phyloP scores from a whole-genome alignment of 2,329 filamentous ascomycete genomes.

The Diaporthe citriasiana region DNA sequence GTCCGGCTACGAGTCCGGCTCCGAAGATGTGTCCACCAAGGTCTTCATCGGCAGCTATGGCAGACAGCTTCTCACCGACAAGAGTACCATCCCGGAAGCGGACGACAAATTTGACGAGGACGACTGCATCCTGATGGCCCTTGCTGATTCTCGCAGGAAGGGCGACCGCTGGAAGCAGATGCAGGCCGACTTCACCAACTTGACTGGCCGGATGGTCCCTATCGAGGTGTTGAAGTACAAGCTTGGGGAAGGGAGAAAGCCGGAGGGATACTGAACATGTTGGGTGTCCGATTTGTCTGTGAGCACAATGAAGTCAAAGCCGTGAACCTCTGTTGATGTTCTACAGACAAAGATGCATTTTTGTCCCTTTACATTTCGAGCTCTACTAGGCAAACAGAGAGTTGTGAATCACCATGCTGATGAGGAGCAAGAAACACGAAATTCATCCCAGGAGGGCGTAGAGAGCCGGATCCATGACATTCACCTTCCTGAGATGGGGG shows the following conservation, averaged over 20 bases:
- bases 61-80: constrained; percentile 3
- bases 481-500: neutral
- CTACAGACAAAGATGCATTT: neutral
- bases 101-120: constrained; percentile 40
- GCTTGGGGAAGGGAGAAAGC: constrained; percentile 50
- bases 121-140: constrained; percentile 51
- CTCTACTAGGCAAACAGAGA: no score
- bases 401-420: neutral
- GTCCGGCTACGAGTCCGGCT: constrained; percentile 48
- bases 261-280: constrained; percentile 33
- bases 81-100: constrained; percentile 29
- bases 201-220: constrained; percentile 58
- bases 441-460: neutral
- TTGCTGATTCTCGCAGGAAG: constrained; percentile 52
- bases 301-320: neutral
- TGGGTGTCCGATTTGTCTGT: neutral
- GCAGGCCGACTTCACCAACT: constrained; percentile 60
- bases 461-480: neutral
- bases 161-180: constrained; percentile 57
- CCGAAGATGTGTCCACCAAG: constrained; percentile 33
- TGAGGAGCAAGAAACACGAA: neutral
- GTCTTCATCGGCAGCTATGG: constrained; percentile 39
- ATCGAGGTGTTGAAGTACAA: constrained; percentile 54
- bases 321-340: neutral
- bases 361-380: neutral